Base-by-base conservation (phyloP, 2,329 filamentous ascomycete genomes). In the Monosporascus sp. region DNA sequence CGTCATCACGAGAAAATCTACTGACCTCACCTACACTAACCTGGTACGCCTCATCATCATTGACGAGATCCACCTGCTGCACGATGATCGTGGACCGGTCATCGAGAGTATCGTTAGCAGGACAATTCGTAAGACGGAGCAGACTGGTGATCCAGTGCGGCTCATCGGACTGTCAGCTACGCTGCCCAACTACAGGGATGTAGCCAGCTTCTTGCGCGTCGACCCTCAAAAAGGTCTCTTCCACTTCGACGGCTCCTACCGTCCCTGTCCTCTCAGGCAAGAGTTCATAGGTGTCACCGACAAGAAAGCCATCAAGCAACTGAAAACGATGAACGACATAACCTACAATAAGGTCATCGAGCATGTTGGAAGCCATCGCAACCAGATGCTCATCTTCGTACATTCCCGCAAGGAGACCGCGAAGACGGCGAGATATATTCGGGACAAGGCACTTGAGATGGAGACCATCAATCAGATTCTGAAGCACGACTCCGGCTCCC, bases 321-420 rank as follows among this genome's bases (percentile, higher is more conserved):
- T 99, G 51, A 97, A 97, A 79, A 95, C 89, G 1, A 99, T 99
- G 94, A 99, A 99, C 67, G 94, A 99, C 63, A 92, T 99, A 51
- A 97, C 91, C 54, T 99, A 99, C 71, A 95, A 87, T 59, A 99
- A 99, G 72, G 92, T 97, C 28, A 82, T 99, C 51, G 94, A 99
- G 71, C 93, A 97, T 67, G 93, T 97, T 31, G 94, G 94, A 7
- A 86, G 88, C 55, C 88, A 95, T 65, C 85, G 89, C 58, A 96
- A 99, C 64, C 94, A 99, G 71, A 97, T 99, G 92, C 84, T 99
- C 40, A 96, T 99, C 55, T 99, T 99, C 67, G 94, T 99, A 6
- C 95, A 99, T 69, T 99, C 95, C 37, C 83, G 94, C 64, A 99
- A 99, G 68, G 95, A 99, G 71, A 99, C 95, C 0, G 91, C 92